Conservation (phyloP, 1,284 basidiomycete species). For the Sporisorium iseilematis-ciliati region DNA sequence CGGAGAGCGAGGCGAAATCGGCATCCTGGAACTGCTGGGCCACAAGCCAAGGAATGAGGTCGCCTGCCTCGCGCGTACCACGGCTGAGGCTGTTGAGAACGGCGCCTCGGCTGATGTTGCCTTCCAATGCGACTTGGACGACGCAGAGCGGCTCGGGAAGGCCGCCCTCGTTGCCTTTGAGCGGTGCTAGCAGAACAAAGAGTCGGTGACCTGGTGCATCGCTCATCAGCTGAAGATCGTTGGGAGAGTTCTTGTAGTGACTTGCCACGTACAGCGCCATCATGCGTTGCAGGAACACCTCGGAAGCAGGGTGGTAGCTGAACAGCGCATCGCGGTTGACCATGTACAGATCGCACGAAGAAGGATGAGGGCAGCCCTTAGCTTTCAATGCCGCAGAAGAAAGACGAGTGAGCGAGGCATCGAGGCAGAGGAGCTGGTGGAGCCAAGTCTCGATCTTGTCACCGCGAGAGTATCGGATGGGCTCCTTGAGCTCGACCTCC, state of each 20-base stretch:
- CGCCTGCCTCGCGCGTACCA: constrained; percentile 86
- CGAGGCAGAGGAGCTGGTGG: constrained; percentile 89
- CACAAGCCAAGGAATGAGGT: constrained; percentile 98
- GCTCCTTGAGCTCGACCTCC: constrained; percentile 94
- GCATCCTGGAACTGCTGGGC: constrained; percentile 97
- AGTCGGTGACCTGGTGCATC: constrained; percentile 97
- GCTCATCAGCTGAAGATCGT: constrained; percentile 94
- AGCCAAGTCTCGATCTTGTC: constrained; percentile 97
- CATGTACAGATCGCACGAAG: constrained; percentile 92
- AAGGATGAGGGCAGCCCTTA: constrained; percentile 80
- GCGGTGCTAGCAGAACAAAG: constrained; percentile 89
- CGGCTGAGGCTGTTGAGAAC: constrained; percentile 87
- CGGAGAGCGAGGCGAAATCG: constrained; percentile 88
- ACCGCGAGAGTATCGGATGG: constrained; percentile 89
- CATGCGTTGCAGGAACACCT: constrained; percentile 96
- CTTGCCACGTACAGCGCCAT: constrained; percentile 97
- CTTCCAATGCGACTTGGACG: constrained; percentile 89
- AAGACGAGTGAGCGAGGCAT: constrained; percentile 81
- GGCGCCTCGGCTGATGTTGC: constrained; percentile 86
- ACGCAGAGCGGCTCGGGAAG: constrained; percentile 82
- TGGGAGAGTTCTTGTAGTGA: constrained; percentile 99
- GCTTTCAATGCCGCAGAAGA: constrained; percentile 66
- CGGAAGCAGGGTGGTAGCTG: constrained; percentile 95
- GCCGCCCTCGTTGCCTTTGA: constrained; percentile 40
- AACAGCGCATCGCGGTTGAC: constrained; percentile 97